Base-by-base conservation (phyloP, 2,329 filamentous ascomycete genomes). In the Diplocarpon rosae region DNA sequence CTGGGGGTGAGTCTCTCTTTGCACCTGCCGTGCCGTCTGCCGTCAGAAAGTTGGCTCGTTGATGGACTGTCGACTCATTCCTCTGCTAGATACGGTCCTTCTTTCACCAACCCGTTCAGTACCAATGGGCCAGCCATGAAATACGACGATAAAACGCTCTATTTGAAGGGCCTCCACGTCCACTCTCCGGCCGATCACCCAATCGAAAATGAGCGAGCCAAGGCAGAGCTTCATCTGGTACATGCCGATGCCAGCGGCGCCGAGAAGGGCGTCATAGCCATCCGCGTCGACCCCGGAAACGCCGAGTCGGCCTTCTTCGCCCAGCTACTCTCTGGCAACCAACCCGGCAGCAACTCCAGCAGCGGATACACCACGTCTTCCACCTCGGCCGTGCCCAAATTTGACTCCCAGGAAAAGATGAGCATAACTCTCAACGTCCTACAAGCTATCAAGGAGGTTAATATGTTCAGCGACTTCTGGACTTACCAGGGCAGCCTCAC, bases 121-220 rank as follows among this genome's bases (percentile, higher is more conserved):
- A 65, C 62, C 5, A 53, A 49, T 1, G 59, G 66, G 24, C 68
- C 69, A 2, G 61, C 61, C 36, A 58, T 72, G 46, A 63, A 12
- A 9, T 71, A 66, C 55, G 67, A 71, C 42, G 65, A 69, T 54
- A 59, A 65, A 47, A 71, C 66, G 1, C 61, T 68, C 16, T 73
- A 69, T 53, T 60, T 73, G 8, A 63, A 59, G 33, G 68, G 69
- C 37, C 73, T 69, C 69, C 71, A 73, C 59, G 67, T 72, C 39
- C 71, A 74, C 52, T 55, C 68, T 0, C 70, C 71, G 0, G 68
- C 69, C 5, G 70, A 73, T 45, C 71, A 74, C 55, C 61, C 63
- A 2, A 62, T 73, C 3, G 59, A 64, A 37, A 66, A 65, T 29
- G 58, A 63, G 31, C 63, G 65, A 30, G 60, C 63, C 30, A 68